A percentile compares a stretch with the other conserved stretches of the same genome.
Evolutionary conservation across 495 filamentous ascomycete genomes (phyloP).

Genomic region (Penicillium canescens): DNA sequence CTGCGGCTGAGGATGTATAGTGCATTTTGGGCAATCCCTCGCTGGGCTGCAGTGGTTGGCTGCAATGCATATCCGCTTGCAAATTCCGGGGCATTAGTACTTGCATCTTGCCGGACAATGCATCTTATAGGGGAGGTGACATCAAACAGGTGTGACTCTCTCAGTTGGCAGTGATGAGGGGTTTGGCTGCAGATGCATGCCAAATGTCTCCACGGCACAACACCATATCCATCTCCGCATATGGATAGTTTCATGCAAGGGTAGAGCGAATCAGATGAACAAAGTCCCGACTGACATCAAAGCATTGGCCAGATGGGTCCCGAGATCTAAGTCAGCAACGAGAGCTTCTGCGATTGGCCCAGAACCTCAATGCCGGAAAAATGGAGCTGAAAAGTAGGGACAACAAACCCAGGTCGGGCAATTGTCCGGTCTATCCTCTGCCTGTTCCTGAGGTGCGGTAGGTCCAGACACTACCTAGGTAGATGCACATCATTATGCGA

Average conservation of each 20-base stretch:
- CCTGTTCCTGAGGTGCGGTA: neutral
- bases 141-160: neutral
- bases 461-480: conserved; percentile 1
- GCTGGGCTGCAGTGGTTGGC: neutral
- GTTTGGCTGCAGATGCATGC: too few species aligned
- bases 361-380: neutral
- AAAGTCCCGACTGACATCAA: too few species aligned
- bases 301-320: too few species aligned
- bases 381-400: neutral
- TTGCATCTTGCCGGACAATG: neutral
- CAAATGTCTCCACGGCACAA: too few species aligned
- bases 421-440: too few species aligned
- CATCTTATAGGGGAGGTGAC: neutral
- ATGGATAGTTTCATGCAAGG: too few species aligned
- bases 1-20: conserved; percentile 6
- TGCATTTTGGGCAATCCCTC: conserved; percentile 11
- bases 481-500: conserved; percentile 12
- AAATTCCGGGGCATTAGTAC: neutral
- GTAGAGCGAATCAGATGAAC: too few species aligned
- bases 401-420: too few species aligned
- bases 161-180: too few species aligned
- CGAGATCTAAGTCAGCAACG: neutral
- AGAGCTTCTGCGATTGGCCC: neutral
- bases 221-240: too few species aligned
- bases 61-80: conserved; percentile 2